A percentile compares a stretch with the other conserved stretches of the same genome.
Evolutionary conservation across 169 alveolate genomes (phyloP).

Genomic region (Toxoplasma gondii): DNA sequence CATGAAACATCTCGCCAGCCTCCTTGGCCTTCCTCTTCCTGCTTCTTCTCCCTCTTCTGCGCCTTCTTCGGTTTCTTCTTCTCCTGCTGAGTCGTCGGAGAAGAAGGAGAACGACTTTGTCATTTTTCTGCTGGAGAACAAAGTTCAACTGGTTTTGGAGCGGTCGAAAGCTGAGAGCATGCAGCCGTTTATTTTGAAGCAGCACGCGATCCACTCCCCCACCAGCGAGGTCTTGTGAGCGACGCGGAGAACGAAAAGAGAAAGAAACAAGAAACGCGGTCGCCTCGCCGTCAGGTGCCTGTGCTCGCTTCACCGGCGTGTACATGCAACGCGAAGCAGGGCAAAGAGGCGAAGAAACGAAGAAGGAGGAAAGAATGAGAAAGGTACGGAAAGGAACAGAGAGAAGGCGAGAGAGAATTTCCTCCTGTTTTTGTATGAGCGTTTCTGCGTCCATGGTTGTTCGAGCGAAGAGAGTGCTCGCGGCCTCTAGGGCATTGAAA

Average conservation of each 20-base stretch:
- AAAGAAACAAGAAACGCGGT: too few species aligned
- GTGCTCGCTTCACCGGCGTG: too few species aligned
- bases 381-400: too few species aligned
- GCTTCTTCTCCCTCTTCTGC: not conserved
- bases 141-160: constrained; percentile 62
- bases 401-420: too few species aligned
- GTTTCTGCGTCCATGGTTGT: too few species aligned
- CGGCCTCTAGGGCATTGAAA: too few species aligned
- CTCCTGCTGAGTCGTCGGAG: not conserved
- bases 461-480: too few species aligned
- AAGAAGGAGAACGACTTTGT: constrained; percentile 50
- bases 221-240: constrained; percentile 52
- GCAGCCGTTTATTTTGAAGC: constrained; percentile 63
- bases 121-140: constrained; percentile 58
- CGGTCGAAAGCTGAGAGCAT: constrained; percentile 60
- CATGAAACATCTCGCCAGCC: constrained; percentile 60
- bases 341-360: too few species aligned
- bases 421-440: too few species aligned
- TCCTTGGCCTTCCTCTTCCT: constrained; percentile 38
- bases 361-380: too few species aligned
- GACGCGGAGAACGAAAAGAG: not conserved
- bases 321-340: too few species aligned
- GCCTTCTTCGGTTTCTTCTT: not conserved
- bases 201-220: constrained; percentile 64
- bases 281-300: too few species aligned